Evolutionary conservation across 2,329 filamentous ascomycete genomes (phyloP), one percentile per base, ranked within the genome.

Genomic region (Ampelomyces quisqualis): DNA sequence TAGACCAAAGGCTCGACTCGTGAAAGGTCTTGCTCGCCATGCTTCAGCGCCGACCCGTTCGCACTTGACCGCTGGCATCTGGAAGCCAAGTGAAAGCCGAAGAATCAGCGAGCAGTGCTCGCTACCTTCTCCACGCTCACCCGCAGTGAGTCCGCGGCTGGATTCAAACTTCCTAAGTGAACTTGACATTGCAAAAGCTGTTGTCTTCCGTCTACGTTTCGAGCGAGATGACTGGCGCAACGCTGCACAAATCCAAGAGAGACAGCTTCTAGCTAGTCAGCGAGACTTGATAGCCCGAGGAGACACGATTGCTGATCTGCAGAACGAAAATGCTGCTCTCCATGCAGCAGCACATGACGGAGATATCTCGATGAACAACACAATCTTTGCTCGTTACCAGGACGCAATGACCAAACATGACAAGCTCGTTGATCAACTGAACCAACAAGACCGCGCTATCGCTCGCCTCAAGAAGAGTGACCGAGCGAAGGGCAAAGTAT

Each of bases 401-500:
- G 8, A 20, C 3, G 30, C 39, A n/a, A 17, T 31, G 11, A 27
- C 14, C 19, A 42, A 43, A 20, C 19, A 47, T 24, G 34, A 52
- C n/a, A 37, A 38, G 19, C 43, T 54, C 2, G 28, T 27, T 3
- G 20, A 31, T 9, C 23, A 51, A 7, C 24, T 53, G 3, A 33
- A 40, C 7, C 38, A 55, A 10, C 23, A 38, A 2, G 18, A 36
- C 3, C 43, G 43, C 10, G 31, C 22, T 2, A 37, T 49, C 3
- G 23, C 23, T 15, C 40, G 31, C 3, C 33, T 56, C 5, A 45
- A 47, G 33, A 51, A 50, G 29, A 51, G 45, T 29, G 51, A 55
- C n/a, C 44, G 47, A 10, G 29, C 39, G 6, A 58, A 56, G 14
- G 51, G 34, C 4, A 55, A 51, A 22, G 29, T 55, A 7, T 40